These are phyloP conservation scores for Passiflora organensis DNA, from an alignment of 345 rosid genomes.

Conservation along the genomic window DNA sequence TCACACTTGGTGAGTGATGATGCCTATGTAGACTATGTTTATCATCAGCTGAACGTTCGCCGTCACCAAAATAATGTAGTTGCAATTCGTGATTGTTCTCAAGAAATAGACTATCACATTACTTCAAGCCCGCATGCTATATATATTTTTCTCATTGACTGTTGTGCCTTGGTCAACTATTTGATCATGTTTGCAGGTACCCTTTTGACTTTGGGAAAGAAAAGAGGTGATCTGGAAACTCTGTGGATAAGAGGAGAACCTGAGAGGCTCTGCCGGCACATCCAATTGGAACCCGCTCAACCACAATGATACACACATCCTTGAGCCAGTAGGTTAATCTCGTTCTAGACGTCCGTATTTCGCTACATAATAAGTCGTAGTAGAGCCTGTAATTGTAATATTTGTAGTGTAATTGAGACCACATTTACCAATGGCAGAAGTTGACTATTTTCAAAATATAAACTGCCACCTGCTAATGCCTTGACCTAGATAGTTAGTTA, in stretches of 20 bases:
- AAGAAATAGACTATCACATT: no score
- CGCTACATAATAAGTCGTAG: not conserved
- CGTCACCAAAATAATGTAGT: no score
- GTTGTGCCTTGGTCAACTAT: not conserved
- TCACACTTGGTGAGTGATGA: slow-evolving; percentile 23
- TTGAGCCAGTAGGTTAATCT: no score
- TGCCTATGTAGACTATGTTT: not conserved
- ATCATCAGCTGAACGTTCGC: no score
- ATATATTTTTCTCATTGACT: not conserved
- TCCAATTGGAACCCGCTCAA: slow-evolving; percentile 34
- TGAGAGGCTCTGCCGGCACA: slow-evolving; percentile 65
- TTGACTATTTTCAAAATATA: not conserved
- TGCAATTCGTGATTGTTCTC: no score
- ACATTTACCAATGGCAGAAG: no score
- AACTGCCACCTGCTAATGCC: not conserved
- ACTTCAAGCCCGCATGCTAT: no score
- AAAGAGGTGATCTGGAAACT: slow-evolving; percentile 74
- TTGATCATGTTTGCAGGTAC: slow-evolving; percentile 49
- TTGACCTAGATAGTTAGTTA: no score
- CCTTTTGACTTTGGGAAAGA: slow-evolving; percentile 58
- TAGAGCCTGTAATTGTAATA: not conserved
- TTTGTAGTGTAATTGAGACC: not conserved
- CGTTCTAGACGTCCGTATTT: no score
- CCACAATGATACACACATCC: not conserved
- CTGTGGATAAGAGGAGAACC: slow-evolving; percentile 87